Evolutionary conservation across 176 grass and related monocot genomes (phyloP), one percentile per base, ranked within the genome.

Genomic region (Carex pumila): DNA sequence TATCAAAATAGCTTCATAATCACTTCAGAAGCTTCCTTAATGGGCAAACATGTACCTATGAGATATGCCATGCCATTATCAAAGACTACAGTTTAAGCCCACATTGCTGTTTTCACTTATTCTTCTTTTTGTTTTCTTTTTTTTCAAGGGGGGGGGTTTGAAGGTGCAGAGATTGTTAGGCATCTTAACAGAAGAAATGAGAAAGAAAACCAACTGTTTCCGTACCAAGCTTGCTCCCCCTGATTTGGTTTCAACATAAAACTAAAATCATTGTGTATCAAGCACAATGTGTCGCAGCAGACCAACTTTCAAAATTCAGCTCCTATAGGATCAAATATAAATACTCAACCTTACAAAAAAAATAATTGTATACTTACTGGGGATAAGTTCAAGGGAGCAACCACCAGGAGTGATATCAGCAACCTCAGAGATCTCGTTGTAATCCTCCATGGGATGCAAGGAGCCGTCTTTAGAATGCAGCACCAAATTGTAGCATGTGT

Each of bases 341-440:
- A 63, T 29, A 81, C 4, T 29, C 10, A 1, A 37, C 71, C 71
- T 77, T 87, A 95, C 93, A 34, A 56, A 56, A 57, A 34, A 41
- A 41, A 57, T 78, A 57, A 57, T 57, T 78, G 52, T 29, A 30
- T 68, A 83, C 81, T 83, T 85, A 99, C 97, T 91, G 80, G 91
- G 81, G 81, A 99, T 88, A 91, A 99, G 91, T 87, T 96, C 97
- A 84, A 99, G 81, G 29, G 85, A 92, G 89, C 97, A 95, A 57
- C 88, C 97, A 79, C 92, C 90, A 52, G 83, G 69, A 83, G 91
- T 90, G 86, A 99, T 96, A 86, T 99, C 97, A 58, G 97, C 91
- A 79, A 96, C 87, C 69, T 99, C 93, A 65, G 93, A 90, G 83
- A 99, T 95, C 91, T 99, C 97, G 81, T 94, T 99, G 85, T 99